Evolutionary conservation across 192 early-diverging fungal species (phyloP).

Genomic region (Gryganskiella cystojenkinii): DNA sequence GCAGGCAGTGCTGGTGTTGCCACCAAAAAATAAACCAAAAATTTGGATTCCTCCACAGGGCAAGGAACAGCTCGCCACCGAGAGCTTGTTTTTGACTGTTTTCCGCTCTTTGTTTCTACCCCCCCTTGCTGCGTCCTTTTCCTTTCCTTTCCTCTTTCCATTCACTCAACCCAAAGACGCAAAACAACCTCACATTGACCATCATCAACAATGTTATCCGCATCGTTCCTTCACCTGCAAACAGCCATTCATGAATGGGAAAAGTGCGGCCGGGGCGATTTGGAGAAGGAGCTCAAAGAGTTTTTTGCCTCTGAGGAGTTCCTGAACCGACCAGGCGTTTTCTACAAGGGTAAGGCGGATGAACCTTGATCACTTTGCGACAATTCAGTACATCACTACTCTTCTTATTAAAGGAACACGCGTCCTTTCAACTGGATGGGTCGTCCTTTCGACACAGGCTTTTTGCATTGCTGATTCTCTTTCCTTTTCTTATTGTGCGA

Average conservation of each 20-base stretch:
- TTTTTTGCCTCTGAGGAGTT: constrained; percentile 24
- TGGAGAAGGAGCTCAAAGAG: constrained; percentile 12
- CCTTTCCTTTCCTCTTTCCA: background rate
- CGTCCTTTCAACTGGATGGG: too few relatives aligned
- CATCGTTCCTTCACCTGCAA: constrained; percentile 23
- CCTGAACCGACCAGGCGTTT: constrained; percentile 24
- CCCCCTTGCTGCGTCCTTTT: background rate
- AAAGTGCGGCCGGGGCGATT: constrained; percentile 29
- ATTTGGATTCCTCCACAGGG: too few relatives aligned
- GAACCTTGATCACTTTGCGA: too few relatives aligned
- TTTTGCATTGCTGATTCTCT: background rate
- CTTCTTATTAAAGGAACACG: too few relatives aligned
- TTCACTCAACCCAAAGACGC: too few relatives aligned
- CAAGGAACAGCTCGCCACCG: too few relatives aligned
- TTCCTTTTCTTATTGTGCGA: background rate
- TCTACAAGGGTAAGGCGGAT: constrained; percentile 27
- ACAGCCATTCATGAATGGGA: constrained; percentile 39
- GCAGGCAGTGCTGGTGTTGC: background rate
- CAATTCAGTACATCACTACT: background rate
- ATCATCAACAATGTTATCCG: constrained; percentile 5
- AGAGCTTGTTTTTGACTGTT: too few relatives aligned
- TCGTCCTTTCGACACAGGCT: background rate
- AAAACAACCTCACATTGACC: background rate
- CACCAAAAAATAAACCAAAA: too few relatives aligned
- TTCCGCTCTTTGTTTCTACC: background rate